These are phyloP conservation scores for Peniophora sp. DNA, from an alignment of 1,284 basidiomycete species.

Conservation along the genomic window DNA sequence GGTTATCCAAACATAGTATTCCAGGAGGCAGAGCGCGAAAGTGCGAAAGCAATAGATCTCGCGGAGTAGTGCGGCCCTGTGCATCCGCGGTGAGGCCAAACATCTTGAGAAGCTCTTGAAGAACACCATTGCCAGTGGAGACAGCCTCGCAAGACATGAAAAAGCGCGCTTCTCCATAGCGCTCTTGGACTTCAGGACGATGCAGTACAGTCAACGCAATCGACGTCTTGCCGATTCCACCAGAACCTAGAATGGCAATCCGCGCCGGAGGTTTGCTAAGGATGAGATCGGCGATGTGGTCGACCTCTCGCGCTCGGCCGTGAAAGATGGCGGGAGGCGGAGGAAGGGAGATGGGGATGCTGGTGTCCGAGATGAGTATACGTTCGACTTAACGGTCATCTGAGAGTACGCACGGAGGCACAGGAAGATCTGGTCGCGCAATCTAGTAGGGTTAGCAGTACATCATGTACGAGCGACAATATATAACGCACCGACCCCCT, in stretches of 20 bases:
- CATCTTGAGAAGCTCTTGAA: constrained; percentile 12
- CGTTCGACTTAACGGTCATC: too few relatives aligned
- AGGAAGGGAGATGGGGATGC: too few relatives aligned
- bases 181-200: constrained; percentile 8
- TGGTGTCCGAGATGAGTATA: too few relatives aligned
- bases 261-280: not conserved
- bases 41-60: not conserved
- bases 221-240: constrained; percentile 29
- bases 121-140: constrained; percentile 11
- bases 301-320: not conserved
- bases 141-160: constrained; percentile 22
- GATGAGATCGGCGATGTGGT: not conserved
- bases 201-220: constrained; percentile 20
- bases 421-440: too few relatives aligned
- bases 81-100: constrained; percentile 5
- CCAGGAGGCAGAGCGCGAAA: constrained; percentile 11
- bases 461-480: too few relatives aligned
- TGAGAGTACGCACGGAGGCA: too few relatives aligned
- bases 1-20: constrained; percentile 23
- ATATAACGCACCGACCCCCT: too few relatives aligned
- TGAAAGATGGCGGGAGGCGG: not conserved
- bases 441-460: too few relatives aligned
- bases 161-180: constrained; percentile 10
- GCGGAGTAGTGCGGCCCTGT: not conserved
- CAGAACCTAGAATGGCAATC: constrained; percentile 21